Percentiles rank a stretch among this genome's conserved stretches.
Conservation (phyloP, 225 moss, liverwort and hornwort species). For the Pleurozium schreberi region DNA sequence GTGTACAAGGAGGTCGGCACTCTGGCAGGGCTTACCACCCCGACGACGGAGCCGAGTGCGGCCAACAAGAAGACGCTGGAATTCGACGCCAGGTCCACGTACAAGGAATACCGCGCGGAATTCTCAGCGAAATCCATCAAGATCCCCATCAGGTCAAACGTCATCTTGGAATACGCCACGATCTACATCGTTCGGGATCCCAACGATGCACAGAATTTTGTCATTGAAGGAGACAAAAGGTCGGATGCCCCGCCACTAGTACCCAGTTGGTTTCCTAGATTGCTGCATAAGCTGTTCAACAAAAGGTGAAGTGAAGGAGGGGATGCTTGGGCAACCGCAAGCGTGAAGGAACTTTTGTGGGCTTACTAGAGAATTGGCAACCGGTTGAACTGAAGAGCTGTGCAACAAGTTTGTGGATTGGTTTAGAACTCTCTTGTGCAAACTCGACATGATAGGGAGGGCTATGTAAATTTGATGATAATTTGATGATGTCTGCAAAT, state of each 20-base stretch:
- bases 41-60: not conserved
- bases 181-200: not conserved
- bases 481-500: not conserved
- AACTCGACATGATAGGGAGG: not conserved
- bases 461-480: too few relatives aligned
- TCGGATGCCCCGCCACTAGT: not conserved
- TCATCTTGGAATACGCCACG: not conserved
- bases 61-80: not conserved
- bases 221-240: not conserved
- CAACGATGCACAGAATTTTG: not conserved
- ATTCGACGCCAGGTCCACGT: not conserved
- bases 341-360: not conserved
- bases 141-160: not conserved
- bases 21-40: not conserved
- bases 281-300: not conserved
- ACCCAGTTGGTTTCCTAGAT: not conserved
- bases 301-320: not conserved
- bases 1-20: not conserved
- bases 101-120: not conserved
- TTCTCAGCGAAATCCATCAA: too few relatives aligned
- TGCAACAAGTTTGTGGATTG: not conserved
- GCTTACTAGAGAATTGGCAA: too few relatives aligned
- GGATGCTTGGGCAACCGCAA: not conserved
- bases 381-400: not conserved
- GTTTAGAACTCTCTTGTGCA: not conserved